phyloP scores from a whole-genome alignment of 371 early-diverging fungal species.

The Apophysomyces elegans region DNA sequence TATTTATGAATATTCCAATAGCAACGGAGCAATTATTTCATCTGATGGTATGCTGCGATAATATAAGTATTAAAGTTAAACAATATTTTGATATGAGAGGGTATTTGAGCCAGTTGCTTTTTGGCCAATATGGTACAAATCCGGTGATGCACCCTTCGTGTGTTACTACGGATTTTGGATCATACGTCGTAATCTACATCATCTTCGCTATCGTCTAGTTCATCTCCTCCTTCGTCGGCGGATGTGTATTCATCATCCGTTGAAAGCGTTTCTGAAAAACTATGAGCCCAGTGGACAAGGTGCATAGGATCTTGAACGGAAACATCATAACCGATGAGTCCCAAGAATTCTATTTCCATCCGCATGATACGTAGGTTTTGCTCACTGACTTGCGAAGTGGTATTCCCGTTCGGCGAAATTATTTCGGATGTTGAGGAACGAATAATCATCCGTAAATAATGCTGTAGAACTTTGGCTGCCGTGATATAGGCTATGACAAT shows the following conservation, averaged over 20 bases:
- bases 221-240: slow-evolving; percentile 19
- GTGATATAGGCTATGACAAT: slow-evolving; percentile 35
- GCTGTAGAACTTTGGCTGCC: slow-evolving; percentile 33
- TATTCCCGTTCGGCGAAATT: neutral
- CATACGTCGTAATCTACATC: neutral
- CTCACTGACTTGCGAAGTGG: neutral
- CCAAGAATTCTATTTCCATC: slow-evolving; percentile 59
- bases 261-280: slow-evolving; percentile 21
- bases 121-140: too few species aligned
- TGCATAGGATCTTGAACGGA: slow-evolving; percentile 26
- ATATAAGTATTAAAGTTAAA: neutral
- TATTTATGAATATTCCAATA: too few species aligned
- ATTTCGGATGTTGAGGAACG: slow-evolving; percentile 11
- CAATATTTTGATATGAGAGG: too few species aligned
- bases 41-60: too few species aligned
- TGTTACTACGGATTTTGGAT: too few species aligned
- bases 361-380: slow-evolving; percentile 28
- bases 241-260: slow-evolving; percentile 12
- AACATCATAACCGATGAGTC: slow-evolving; percentile 51
- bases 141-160: too few species aligned
- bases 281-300: slow-evolving; percentile 35
- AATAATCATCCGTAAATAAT: slow-evolving; percentile 16
- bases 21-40: too few species aligned
- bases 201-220: slow-evolving; percentile 12
- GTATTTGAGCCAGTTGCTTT: too few species aligned